Conservation (phyloP, 2,329 filamentous ascomycete genomes). For the Cyphellophora europaea region DNA sequence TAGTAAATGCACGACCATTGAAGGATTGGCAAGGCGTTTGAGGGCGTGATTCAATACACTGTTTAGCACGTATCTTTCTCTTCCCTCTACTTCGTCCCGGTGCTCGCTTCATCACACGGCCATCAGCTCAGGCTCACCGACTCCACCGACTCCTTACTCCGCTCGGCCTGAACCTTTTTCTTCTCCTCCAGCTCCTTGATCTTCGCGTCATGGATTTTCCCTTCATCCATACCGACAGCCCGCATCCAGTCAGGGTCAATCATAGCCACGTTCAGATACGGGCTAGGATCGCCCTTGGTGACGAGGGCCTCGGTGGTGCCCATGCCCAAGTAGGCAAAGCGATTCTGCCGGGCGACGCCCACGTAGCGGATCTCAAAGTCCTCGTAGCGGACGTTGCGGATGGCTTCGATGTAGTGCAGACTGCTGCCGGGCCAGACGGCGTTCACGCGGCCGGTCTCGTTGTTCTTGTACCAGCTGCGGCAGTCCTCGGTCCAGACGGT, state of each 20-base stretch:
- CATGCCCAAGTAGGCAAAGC: conserved; percentile 25
- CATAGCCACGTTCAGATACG: conserved; percentile 23
- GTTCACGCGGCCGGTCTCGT: conserved; percentile 32
- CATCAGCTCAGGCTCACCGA: no score
- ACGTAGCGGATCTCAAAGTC: conserved; percentile 32
- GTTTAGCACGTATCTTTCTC: no score
- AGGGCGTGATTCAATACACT: no score
- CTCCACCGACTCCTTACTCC: no score
- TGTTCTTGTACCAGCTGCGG: conserved; percentile 32
- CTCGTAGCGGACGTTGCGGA: conserved; percentile 31
- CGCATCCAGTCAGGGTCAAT: conserved; percentile 27
- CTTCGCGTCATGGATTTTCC: conserved; percentile 15
- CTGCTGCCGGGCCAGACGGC: conserved; percentile 42
- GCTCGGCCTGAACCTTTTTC: no score
- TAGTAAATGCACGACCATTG: no score
- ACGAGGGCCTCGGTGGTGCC: conserved; percentile 23
- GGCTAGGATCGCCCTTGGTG: conserved; percentile 21
- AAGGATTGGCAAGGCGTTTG: no score
- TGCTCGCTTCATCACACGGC: no score
- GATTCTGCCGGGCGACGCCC: conserved; percentile 17
- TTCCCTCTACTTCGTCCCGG: no score
- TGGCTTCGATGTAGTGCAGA: conserved; percentile 36
- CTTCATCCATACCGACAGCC: conserved; percentile 15
- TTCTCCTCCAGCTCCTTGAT: conserved; percentile 12
- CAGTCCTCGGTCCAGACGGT: conserved; percentile 39